Base-by-base conservation (phyloP, 192 early-diverging fungal genomes). In the Podila verticillata region DNA sequence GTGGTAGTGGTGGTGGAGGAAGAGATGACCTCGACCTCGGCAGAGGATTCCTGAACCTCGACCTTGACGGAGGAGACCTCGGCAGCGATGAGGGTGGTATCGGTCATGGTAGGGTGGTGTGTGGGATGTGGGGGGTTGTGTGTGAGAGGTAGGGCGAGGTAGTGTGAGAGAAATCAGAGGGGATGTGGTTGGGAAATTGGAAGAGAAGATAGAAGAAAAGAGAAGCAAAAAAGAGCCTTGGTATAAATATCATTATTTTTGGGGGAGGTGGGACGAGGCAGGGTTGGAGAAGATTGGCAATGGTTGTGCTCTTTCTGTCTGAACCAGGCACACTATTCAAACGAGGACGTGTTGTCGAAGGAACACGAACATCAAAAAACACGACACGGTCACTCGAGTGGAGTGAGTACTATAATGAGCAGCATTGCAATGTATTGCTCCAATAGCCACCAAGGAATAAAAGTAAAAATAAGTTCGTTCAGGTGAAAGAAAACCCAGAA, bases 31-130 rank as follows among this genome's bases (percentile, higher is more conserved):
- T 72, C 70, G 34, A 65, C 44, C 9, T 44, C 48, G 26, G 70
- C 17, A 61, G 34, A 7, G 3, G 60, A 20, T 17, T 63, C 54
- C n/a, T 72, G 13, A 15, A 72, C 36, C 39, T 72, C 70, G 48
- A 65, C 63, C 29, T 44, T 70, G 48, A 58, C 58, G 65, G 32
- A 22, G 22, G 49, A 51, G 31, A 22, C 51, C 65, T 66, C 31
- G 51, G 48, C 48, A 24, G 65, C 29, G 20, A 29, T 7, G 51
- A 66, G 32, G 30, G 65, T 36, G 32, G 32, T 65, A 49, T 65
- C 63, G 20, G 63, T 65, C 63, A 65, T 63, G 9, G 39, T 44
- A 15, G 3, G 39, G 17, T 17, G 2, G 62, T 49, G 22, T 19
- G 63, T 0, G 7, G 32, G 19, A 39, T 20, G 19, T 51, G 22